Conservation (phyloP, 140 eudicot genomes). For the Anethum foeniculum region DNA sequence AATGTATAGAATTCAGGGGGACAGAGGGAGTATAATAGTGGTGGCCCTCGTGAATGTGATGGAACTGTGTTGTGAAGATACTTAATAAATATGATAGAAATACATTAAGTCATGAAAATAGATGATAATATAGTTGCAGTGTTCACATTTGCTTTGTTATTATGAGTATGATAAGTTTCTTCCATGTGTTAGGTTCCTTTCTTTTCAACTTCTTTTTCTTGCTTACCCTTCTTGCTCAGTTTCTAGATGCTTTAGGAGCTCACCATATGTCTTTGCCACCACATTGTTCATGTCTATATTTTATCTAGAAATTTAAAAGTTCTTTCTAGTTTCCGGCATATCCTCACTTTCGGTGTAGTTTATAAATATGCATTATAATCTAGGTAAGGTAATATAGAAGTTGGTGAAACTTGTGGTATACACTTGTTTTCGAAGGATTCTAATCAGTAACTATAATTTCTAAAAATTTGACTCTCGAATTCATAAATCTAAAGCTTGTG, state of each 20-base stretch:
- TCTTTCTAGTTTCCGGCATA: background rate
- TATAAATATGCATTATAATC: background rate
- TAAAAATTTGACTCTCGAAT: background rate
- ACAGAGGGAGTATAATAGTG: too few relatives aligned
- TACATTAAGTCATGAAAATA: background rate
- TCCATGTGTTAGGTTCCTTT: background rate
- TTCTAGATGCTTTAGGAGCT: slow-evolving; percentile 9
- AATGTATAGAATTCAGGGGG: too few relatives aligned
- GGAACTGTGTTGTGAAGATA: background rate
- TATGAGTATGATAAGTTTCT: background rate
- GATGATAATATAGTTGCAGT: background rate
- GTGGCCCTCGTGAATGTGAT: slow-evolving; percentile 1
- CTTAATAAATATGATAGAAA: background rate
- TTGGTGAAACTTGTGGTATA: too few relatives aligned
- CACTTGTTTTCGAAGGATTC: background rate
- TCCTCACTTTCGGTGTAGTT: background rate
- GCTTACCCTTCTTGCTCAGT: background rate
- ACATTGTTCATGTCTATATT: background rate
- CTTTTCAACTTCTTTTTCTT: background rate
- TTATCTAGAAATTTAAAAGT: background rate
- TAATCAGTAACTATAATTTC: background rate
- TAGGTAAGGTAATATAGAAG: background rate
- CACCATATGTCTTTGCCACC: background rate
- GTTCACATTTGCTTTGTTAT: background rate
- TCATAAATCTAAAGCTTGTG: background rate